phyloP scores from a whole-genome alignment of 495 filamentous ascomycete genomes.

The Penicillium egyptiacum region DNA sequence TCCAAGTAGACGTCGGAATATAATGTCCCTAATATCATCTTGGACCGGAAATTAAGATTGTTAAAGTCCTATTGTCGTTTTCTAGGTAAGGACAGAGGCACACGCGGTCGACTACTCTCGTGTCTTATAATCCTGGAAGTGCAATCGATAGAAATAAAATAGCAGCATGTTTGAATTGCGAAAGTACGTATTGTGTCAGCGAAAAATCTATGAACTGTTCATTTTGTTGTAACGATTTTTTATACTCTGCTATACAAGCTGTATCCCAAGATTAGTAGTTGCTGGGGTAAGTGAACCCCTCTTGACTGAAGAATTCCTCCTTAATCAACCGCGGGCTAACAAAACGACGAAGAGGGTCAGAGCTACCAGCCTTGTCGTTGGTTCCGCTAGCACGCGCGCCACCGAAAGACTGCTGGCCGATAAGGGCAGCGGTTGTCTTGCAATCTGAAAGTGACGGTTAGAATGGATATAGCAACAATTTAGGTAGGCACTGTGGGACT shows the following conservation, averaged over 20 bases:
- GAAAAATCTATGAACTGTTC: background rate
- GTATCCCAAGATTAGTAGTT: conserved; percentile 41
- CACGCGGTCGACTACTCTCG: too few relatives aligned
- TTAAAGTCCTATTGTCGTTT: too few relatives aligned
- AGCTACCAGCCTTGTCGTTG: conserved; percentile 79
- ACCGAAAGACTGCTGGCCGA: conserved; percentile 81
- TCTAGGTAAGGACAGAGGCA: too few relatives aligned
- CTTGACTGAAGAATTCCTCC: conserved; percentile 69
- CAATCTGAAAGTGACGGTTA: conserved; percentile 47
- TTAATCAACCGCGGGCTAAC: conserved; percentile 73
- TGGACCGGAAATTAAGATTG: too few relatives aligned
- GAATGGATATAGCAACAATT: background rate
- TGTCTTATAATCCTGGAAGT: too few relatives aligned
- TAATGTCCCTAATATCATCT: too few relatives aligned
- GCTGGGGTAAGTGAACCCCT: conserved; percentile 67
- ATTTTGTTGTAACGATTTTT: too few relatives aligned
- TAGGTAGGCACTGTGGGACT: conserved; percentile 10
- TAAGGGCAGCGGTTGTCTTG: conserved; percentile 79
- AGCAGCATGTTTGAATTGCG: background rate
- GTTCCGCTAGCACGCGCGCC: conserved; percentile 74
- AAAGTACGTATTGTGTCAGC: conserved; percentile 1
- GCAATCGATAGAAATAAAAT: background rate
- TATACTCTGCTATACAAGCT: too few relatives aligned
- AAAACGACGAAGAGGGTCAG: conserved; percentile 64
- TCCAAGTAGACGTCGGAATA: too few relatives aligned